Evolutionary conservation across 495 filamentous ascomycete species (phyloP).

Genomic region (Penicillium angulare): DNA sequence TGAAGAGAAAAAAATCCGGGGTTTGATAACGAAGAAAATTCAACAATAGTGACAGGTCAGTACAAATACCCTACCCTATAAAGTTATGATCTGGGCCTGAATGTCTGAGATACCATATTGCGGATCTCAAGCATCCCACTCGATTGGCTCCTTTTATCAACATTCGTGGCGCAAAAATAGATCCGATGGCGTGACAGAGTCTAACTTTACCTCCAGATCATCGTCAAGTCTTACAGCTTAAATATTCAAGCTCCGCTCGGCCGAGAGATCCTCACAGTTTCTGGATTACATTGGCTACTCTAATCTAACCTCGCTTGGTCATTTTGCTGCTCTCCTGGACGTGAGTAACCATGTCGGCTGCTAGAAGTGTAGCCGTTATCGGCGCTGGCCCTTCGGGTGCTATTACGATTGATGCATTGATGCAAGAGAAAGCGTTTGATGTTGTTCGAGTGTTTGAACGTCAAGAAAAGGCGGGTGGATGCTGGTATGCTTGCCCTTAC

Average conservation of each 20-base stretch:
- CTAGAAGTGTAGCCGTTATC: conserved; percentile 57
- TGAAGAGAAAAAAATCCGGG: not conserved
- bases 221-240: not conserved
- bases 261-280: conserved; percentile 23
- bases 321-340: no score
- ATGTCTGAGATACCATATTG: no score
- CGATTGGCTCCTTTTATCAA: not conserved
- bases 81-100: no score
- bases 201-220: conserved; percentile 12
- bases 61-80: no score
- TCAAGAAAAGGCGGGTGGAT: conserved; percentile 55
- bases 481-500: conserved; percentile 43
- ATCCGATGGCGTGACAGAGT: conserved; percentile 24
- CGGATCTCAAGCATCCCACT: no score
- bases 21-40: no score
- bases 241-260: conserved; percentile 9
- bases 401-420: conserved; percentile 57
- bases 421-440: conserved; percentile 55
- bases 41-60: no score
- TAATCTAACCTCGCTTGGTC: no score
- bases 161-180: conserved; percentile 14
- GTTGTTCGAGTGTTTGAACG: conserved; percentile 59
- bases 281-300: no score
- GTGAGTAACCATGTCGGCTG: conserved; percentile 24
- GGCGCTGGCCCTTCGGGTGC: conserved; percentile 58